These are phyloP conservation scores for Ensete ventricosum DNA, from an alignment of 176 grass and related monocot genomes.

Conservation along the genomic window DNA sequence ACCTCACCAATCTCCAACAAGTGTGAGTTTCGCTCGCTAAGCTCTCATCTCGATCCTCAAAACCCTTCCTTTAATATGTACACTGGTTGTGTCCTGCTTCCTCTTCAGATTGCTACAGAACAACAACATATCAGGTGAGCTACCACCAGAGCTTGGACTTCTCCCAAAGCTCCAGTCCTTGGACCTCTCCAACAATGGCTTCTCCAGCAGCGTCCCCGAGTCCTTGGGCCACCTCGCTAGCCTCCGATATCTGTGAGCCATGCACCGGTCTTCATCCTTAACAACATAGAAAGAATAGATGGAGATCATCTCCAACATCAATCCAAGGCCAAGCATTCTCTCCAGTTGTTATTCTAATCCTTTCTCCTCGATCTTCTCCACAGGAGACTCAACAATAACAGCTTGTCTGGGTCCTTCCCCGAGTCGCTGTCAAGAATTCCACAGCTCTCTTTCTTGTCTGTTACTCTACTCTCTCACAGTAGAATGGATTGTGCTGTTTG, in stretches of 20 bases:
- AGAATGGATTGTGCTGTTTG: constrained; percentile 11
- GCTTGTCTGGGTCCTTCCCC: constrained; percentile 67
- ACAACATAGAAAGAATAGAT: constrained; percentile 5
- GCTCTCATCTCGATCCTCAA: neutral
- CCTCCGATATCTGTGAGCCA: constrained; percentile 72
- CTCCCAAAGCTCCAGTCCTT: constrained; percentile 81
- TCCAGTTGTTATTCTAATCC: neutral
- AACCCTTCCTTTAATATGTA: neutral
- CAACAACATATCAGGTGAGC: constrained; percentile 82
- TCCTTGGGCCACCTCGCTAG: constrained; percentile 49
- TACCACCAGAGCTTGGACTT: constrained; percentile 59
- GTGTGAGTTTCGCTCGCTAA: constrained; percentile 32
- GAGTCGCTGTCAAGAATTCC: constrained; percentile 63
- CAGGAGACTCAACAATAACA: constrained; percentile 96
- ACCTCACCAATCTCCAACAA: constrained; percentile 92
- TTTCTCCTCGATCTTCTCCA: constrained; percentile 3
- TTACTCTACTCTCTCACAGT: neutral
- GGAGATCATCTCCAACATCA: neutral
- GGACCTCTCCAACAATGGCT: constrained; percentile 88
- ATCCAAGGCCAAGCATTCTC: neutral
- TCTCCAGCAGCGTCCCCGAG: constrained; percentile 62
- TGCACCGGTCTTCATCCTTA: neutral
- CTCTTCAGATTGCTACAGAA: constrained; percentile 70
- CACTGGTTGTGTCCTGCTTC: neutral
- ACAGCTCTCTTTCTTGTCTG: constrained; percentile 69